phyloP scores from a whole-genome alignment of 805 yeast genomes.

The Dipodascus albidus region DNA sequence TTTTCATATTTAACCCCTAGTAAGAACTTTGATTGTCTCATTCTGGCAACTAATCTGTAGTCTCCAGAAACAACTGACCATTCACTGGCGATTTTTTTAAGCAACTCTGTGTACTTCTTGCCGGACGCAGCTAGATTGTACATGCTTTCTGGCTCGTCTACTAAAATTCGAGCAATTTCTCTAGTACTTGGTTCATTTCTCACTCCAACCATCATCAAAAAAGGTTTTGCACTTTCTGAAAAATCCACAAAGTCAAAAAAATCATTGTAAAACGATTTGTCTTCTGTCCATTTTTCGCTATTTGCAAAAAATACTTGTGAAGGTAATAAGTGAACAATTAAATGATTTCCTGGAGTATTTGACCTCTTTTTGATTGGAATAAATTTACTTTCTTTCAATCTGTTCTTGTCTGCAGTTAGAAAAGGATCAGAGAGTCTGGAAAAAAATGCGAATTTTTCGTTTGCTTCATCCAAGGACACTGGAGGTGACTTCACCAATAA shows the following conservation, averaged over 20 bases:
- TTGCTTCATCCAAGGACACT: constrained; percentile 11
- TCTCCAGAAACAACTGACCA: constrained; percentile 13
- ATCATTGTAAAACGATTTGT: constrained; percentile 11
- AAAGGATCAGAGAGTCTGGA: constrained; percentile 18
- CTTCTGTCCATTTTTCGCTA: neutral
- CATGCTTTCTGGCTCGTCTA: constrained; percentile 17
- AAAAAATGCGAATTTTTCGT: constrained; percentile 21
- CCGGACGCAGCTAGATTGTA: constrained; percentile 16
- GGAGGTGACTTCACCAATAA: constrained; percentile 18
- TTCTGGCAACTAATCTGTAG: neutral
- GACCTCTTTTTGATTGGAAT: constrained; percentile 19
- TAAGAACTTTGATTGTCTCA: constrained; percentile 6
- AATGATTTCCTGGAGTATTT: constrained; percentile 8
- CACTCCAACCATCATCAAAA: constrained; percentile 24
- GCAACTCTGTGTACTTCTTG: constrained; percentile 16
- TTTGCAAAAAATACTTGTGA: constrained; percentile 1
- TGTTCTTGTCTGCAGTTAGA: constrained; percentile 10
- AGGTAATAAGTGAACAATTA: constrained; percentile 4
- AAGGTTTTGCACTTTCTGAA: constrained; percentile 19
- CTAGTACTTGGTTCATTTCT: constrained; percentile 22
- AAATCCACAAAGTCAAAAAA: constrained; percentile 20
- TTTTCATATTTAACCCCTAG: constrained; percentile 7
- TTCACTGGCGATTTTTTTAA: constrained; percentile 13
- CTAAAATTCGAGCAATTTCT: constrained; percentile 21
- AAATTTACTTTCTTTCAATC: constrained; percentile 13